Evolutionary conservation across 176 grass and related monocot genomes (phyloP).

Genomic region (Oryza glaberrima): DNA sequence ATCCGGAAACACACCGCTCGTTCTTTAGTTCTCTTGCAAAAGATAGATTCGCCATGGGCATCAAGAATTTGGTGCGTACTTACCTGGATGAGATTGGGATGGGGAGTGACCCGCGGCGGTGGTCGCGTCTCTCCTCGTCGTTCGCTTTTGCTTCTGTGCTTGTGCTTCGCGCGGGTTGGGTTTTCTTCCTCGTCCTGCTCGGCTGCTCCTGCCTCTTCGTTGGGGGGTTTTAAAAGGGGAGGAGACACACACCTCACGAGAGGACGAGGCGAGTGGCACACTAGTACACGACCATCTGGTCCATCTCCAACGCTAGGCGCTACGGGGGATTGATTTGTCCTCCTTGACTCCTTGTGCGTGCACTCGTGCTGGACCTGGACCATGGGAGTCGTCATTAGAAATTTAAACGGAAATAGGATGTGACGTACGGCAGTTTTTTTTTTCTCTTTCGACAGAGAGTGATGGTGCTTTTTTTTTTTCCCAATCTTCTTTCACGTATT

Average conservation of each 20-base stretch:
- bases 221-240: slow-evolving; percentile 8
- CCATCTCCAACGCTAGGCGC: neutral
- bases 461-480: neutral
- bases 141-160: neutral
- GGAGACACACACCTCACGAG: neutral
- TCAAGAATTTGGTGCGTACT: too few species aligned
- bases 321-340: neutral
- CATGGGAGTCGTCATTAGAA: neutral
- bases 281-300: neutral
- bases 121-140: neutral
- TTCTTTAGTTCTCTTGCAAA: neutral
- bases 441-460: neutral
- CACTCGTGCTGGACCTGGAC: neutral
- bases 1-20: neutral
- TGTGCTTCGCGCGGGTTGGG: neutral
- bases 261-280: neutral
- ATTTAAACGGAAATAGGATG: neutral
- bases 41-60: neutral
- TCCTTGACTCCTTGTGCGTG: neutral
- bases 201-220: slow-evolving; percentile 5
- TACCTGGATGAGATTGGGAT: slow-evolving; percentile 8
- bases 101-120: neutral
- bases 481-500: neutral
- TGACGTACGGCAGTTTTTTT: neutral
- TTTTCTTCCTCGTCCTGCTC: neutral